Percentiles rank a stretch among this genome's conserved stretches.
Evolutionary conservation across 106 monocot genomes (phyloP).

Genomic region (Dendrobium nobile): DNA sequence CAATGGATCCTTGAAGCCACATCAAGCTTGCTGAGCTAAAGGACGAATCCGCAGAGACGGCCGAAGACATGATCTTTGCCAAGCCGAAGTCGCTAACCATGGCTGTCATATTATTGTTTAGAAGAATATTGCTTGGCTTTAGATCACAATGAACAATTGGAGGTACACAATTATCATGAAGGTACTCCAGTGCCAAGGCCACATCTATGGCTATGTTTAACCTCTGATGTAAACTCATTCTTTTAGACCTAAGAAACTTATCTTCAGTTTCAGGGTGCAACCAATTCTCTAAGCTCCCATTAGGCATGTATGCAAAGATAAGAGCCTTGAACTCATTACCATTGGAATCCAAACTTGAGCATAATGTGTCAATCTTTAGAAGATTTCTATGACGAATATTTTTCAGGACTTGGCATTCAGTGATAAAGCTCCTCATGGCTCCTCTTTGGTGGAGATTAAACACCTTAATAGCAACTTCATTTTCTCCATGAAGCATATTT

Average conservation of each 20-base stretch:
- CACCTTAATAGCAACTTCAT: slow-evolving; percentile 7
- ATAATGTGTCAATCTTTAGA: slow-evolving; percentile 30
- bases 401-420: slow-evolving; percentile 45
- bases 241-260: background rate
- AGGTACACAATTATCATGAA: slow-evolving; percentile 23
- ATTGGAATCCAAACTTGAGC: slow-evolving; percentile 25
- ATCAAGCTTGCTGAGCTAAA: slow-evolving; percentile 4
- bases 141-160: slow-evolving; percentile 51
- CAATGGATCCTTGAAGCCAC: slow-evolving; percentile 32
- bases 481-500: background rate
- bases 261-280: slow-evolving; percentile 15
- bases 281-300: slow-evolving; percentile 45
- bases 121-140: slow-evolving; percentile 12
- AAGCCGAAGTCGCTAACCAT: slow-evolving; percentile 41
- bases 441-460: slow-evolving; percentile 35
- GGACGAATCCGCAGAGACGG: background rate
- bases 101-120: slow-evolving; percentile 32
- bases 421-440: slow-evolving; percentile 34
- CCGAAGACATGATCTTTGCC: background rate
- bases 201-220: slow-evolving; percentile 47
- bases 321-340: slow-evolving; percentile 44
- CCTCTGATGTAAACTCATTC: slow-evolving; percentile 13
- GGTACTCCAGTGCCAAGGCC: slow-evolving; percentile 39
- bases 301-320: slow-evolving; percentile 39
- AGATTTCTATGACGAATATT: slow-evolving; percentile 43